A percentile compares a stretch with the other conserved stretches of the same genome.
phyloP scores from a whole-genome alignment of 495 filamentous ascomycete genomes.

The Penicillium crystallinum region DNA sequence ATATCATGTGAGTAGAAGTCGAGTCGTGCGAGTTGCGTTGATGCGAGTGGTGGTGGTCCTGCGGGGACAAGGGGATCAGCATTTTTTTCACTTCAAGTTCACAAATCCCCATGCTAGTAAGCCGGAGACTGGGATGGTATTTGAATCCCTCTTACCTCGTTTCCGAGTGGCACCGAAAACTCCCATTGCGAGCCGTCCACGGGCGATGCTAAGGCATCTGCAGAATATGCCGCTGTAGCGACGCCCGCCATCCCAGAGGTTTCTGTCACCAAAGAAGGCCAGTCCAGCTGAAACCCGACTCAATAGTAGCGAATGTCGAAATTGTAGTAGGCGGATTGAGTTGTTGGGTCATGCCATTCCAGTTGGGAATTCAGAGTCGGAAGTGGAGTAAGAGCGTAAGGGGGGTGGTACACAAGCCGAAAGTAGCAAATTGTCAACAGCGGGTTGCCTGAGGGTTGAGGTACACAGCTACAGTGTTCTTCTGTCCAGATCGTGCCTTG shows the following conservation, averaged over 20 bases:
- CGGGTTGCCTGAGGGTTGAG: neutral
- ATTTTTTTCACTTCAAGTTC: slow-evolving; percentile 1
- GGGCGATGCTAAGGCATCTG: slow-evolving; percentile 38
- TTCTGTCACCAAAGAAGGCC: slow-evolving; percentile 23
- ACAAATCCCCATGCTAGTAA: neutral
- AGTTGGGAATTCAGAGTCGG: slow-evolving; percentile 4
- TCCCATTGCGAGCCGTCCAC: slow-evolving; percentile 42
- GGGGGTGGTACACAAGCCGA: slow-evolving; percentile 15
- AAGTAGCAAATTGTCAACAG: slow-evolving; percentile 40
- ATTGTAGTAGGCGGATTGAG: slow-evolving; percentile 3
- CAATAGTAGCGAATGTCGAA: slow-evolving; percentile 7
- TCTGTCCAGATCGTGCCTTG: neutral
- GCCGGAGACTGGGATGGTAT: neutral
- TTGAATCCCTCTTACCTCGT: slow-evolving; percentile 31
- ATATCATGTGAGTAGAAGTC: slow-evolving; percentile 23
- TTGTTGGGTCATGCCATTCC: slow-evolving; percentile 35
- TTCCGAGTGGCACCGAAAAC: slow-evolving; percentile 40
- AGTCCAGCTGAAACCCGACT: slow-evolving; percentile 40
- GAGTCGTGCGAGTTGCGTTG: slow-evolving; percentile 38
- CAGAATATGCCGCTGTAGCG: slow-evolving; percentile 35
- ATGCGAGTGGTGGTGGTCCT: slow-evolving; percentile 26
- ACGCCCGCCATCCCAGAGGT: slow-evolving; percentile 43
- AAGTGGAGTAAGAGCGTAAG: slow-evolving; percentile 5
- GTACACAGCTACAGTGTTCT: neutral
- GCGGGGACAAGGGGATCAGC: slow-evolving; percentile 17